Conservation (phyloP, 139 green algal genomes). For the Haematococcus lacustris region DNA sequence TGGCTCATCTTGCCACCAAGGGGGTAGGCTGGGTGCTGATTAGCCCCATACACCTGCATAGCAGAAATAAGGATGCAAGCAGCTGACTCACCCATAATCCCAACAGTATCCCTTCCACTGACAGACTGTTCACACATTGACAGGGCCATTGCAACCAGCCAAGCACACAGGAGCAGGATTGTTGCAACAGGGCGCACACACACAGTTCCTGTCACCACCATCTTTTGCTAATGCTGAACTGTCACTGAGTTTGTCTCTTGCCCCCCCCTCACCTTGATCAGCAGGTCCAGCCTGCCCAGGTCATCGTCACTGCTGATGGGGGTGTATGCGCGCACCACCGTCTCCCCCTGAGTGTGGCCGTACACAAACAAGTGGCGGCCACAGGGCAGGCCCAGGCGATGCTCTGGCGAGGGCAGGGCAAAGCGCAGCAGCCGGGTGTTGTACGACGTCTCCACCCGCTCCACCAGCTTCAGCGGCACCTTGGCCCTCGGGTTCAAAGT, state of each 20-base stretch:
- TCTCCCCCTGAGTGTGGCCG: slow-evolving; percentile 74
- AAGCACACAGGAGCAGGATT: no score
- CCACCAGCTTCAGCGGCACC: slow-evolving; percentile 66
- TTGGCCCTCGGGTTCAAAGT: slow-evolving; percentile 77
- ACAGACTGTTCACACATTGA: no score
- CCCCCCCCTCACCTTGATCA: slow-evolving; percentile 91
- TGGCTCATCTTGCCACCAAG: slow-evolving; percentile 75
- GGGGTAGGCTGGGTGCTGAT: slow-evolving; percentile 83
- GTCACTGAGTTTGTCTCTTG: no score
- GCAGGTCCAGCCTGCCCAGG: slow-evolving; percentile 88
- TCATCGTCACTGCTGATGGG: slow-evolving; percentile 78
- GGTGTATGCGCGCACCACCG: slow-evolving; percentile 94
- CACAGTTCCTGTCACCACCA: no score
- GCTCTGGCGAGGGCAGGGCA: slow-evolving; percentile 74
- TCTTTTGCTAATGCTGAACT: no score
- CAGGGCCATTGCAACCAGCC: no score
- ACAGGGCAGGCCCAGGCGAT: slow-evolving; percentile 83
- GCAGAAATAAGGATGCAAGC: no score
- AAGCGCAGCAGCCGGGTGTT: slow-evolving; percentile 90
- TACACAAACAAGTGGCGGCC: slow-evolving; percentile 95
- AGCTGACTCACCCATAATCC: no score
- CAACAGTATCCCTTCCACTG: no score
- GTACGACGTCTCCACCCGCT: slow-evolving; percentile 74
- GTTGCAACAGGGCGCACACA: no score
- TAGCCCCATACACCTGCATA: slow-evolving; percentile 61